A percentile compares a stretch with the other conserved stretches of the same genome.
phyloP scores from a whole-genome alignment of 768 basidiomycete species.

The Lyophyllum decastes region DNA sequence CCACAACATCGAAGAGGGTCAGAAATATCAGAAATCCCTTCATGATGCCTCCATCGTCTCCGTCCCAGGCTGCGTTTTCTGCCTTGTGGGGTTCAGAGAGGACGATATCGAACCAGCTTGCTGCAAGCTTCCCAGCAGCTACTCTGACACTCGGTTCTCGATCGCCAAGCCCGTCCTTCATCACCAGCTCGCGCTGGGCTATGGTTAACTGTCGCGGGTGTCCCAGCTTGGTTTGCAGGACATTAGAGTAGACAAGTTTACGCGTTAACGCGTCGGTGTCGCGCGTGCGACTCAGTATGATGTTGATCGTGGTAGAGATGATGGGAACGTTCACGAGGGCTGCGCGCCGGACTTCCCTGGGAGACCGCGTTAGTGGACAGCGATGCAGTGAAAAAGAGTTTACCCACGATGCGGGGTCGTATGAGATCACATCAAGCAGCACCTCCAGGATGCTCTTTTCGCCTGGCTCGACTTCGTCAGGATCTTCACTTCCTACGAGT shows the following conservation, averaged over 20 bases:
- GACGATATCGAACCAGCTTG: slow-evolving; percentile 78
- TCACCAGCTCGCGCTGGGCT: slow-evolving; percentile 79
- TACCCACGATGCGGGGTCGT: slow-evolving; percentile 71
- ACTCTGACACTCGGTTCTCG: slow-evolving; percentile 80
- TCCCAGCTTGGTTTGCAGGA: slow-evolving; percentile 55
- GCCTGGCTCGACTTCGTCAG: slow-evolving; percentile 49
- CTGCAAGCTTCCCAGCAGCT: slow-evolving; percentile 80
- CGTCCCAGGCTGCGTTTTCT: slow-evolving; percentile 32
- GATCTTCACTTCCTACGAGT: slow-evolving; percentile 71
- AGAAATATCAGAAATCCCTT: slow-evolving; percentile 46
- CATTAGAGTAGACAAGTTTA: slow-evolving; percentile 71
- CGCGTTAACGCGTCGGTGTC: slow-evolving; percentile 84
- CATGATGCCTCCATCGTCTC: slow-evolving; percentile 51
- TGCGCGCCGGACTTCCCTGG: slow-evolving; percentile 88
- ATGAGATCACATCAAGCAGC: slow-evolving; percentile 65
- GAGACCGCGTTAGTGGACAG: not conserved
- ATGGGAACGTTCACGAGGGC: slow-evolving; percentile 79
- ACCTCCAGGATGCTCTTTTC: slow-evolving; percentile 62
- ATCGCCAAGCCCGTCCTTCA: slow-evolving; percentile 89
- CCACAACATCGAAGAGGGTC: slow-evolving; percentile 60
- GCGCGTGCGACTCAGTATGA: slow-evolving; percentile 77
- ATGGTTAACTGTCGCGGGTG: slow-evolving; percentile 77
- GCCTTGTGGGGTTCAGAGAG: slow-evolving; percentile 36
- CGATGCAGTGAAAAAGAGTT: not conserved
- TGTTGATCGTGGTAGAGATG: slow-evolving; percentile 57